These are phyloP conservation scores for Mycosphaerella arachidis DNA, from an alignment of 2,329 filamentous ascomycete genomes.

Conservation along the genomic window DNA sequence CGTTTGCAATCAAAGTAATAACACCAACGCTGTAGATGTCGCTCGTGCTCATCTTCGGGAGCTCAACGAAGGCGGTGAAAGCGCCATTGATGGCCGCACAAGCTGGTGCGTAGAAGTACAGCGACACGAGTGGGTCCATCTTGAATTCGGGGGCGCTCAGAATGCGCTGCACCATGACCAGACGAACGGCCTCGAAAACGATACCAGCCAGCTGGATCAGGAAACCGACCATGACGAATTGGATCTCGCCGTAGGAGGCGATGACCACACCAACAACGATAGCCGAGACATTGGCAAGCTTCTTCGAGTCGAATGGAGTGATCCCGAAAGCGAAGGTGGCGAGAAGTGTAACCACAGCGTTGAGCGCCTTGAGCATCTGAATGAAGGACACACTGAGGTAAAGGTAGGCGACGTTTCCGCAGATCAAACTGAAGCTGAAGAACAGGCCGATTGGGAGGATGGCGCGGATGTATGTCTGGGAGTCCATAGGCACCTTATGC, in stretches of 20 bases:
- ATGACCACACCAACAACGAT: conserved; percentile 94
- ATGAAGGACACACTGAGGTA: conserved; percentile 96
- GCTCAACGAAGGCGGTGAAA: conserved; percentile 68
- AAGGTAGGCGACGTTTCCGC: conserved; percentile 90
- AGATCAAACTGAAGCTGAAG: conserved; percentile 94
- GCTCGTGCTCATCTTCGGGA: conserved; percentile 63
- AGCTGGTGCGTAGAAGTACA: conserved; percentile 85
- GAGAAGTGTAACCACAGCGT: conserved; percentile 85
- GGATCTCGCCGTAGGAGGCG: conserved; percentile 91
- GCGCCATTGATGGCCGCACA: conserved; percentile 77
- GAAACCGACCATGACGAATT: conserved; percentile 78
- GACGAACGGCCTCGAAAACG: conserved; percentile 74
- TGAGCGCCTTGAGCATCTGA: conserved; percentile 99
- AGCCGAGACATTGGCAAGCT: conserved; percentile 85
- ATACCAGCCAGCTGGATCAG: conserved; percentile 71
- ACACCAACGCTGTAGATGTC: conserved; percentile 71
- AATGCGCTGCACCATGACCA: conserved; percentile 79
- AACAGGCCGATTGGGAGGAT: conserved; percentile 94
- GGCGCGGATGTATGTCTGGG: conserved; percentile 82
- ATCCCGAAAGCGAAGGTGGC: conserved; percentile 85
- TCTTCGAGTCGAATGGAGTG: conserved; percentile 75
- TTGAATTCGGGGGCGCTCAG: conserved; percentile 80
- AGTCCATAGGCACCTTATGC: conserved; percentile 96
- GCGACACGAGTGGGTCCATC: conserved; percentile 87
- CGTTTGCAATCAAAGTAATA: conserved; percentile 69